Evolutionary conservation across 257 asterid genomes (phyloP), one percentile per base, ranked within the genome.

Genomic region (Oldenlandia corymbosa): DNA sequence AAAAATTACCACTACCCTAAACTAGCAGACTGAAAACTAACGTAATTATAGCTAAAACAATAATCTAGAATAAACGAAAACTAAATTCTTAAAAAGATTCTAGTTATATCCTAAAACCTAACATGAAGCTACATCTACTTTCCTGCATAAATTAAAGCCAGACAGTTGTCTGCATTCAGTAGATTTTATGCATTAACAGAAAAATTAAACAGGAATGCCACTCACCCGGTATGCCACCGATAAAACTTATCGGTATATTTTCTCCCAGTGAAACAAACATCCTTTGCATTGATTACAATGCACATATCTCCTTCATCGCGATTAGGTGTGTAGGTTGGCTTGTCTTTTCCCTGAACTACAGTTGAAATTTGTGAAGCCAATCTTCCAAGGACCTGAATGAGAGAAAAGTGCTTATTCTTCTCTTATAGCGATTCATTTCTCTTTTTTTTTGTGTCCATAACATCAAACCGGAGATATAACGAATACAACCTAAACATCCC

Each of bases 331-430:
- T 92, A 89, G 2, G 85, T 92, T 17, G 99, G 99, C 79, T 89
- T 92, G 74, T 92, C 99, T 83, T 92, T 92, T 31, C 99, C 97
- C 74, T 87, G 99, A 81, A 92, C 81, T 67, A 89, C 96, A 49
- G 91, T 89, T 39, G 99, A 80, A 72, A 92, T 74, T 21, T 87
- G 96, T 10, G 99, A 85, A 64, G 99, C 97, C 49, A 89, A 80
- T 76, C 99, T 86, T 57, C 96, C 99, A 62, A 92, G 88, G 34
- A 91, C 91, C 97, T 89, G 72, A 28, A 73, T 24, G 10, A 46
- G 53, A 64, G 39, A 62, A 24, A 69, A 55, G 45, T 36, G 10
- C 54, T 21, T 13, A 48, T 30, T 32, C 26, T 50, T 62, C 68
- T 30, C n/a, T n/a, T n/a, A n/a, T n/a, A n/a, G n/a, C n/a, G n/a